Base-by-base conservation (phyloP, 805 yeast species). In the Ogataea zsoltii region DNA sequence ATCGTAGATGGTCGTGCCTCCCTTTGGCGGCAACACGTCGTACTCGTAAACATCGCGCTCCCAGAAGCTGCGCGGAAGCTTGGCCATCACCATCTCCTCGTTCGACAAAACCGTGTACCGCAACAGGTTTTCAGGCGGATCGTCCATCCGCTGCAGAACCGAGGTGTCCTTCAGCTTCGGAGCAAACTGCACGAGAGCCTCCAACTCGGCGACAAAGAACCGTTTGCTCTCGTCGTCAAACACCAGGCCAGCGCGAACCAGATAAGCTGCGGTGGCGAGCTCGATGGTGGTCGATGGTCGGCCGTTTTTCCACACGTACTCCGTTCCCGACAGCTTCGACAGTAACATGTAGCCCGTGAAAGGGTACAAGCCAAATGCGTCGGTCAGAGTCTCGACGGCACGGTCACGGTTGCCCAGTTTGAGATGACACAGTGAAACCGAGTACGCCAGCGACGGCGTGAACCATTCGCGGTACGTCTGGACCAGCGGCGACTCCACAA, bases 21-120 rank as follows among this genome's bases (percentile, higher is more conserved):
- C 63, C 15, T 55, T 56, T 1, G 95, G 94, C 2, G 95, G 91
- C 17, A 86, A 61, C 2, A 84, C 76, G 62, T 86, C 95, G 58
- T 76, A 86, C 53, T 86, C 95, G 57, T 70, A 80, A 13, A 82
- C 72, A 44, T 83, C 84, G 19, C 75, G 60, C 2, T 75, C 74
- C 86, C 89, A 86, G 18, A 84, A 71, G 2, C 64, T 54, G 19
- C 71, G 57, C 0, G 95, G 95, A 18, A 85, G 70, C 52, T 78
- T 76, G 1, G 88, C 87, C 85, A 86, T 80, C 1, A 83, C 74
- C 33, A 79, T 75, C 18, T 79, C 80, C 61, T 85, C 94, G 14
- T 85, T 87, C 0, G 90, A 82, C 33, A 86, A 63, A 26, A 86
- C 73, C 2, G 82, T 83, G 63, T 85, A 84, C 45, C 96, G 71